Evolutionary conservation across 129 eudicot genomes (phyloP).

Genomic region (Helichrysum umbraculigerum): DNA sequence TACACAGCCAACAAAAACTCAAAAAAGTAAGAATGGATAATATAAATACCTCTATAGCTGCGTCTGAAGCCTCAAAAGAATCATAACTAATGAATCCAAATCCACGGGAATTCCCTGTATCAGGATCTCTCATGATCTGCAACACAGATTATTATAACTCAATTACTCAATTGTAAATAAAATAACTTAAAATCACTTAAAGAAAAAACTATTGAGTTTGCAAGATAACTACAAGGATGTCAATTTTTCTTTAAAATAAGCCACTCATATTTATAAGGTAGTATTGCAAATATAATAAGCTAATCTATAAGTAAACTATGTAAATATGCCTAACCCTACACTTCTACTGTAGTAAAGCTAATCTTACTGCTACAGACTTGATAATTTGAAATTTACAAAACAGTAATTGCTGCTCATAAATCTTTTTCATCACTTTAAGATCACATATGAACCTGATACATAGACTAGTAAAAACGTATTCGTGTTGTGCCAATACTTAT

Average conservation of each 20-base stretch:
- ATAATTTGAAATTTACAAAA: not conserved
- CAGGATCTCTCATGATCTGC: constrained; percentile 99
- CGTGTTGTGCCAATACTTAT: not conserved
- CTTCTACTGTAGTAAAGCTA: not conserved
- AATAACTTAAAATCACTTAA: not conserved
- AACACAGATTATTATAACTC: not conserved
- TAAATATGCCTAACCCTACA: not conserved
- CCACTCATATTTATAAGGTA: not conserved
- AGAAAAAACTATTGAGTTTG: not conserved
- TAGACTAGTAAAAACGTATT: not conserved
- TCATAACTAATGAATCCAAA: constrained; percentile 98
- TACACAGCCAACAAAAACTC: not conserved
- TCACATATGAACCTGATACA: not conserved
- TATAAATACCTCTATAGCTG: constrained; percentile 83
- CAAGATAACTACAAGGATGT: not conserved
- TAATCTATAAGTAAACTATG: not conserved
- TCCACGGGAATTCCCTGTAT: constrained; percentile 97
- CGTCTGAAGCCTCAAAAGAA: constrained; percentile 99
- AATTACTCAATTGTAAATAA: not conserved
- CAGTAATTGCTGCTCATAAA: not conserved
- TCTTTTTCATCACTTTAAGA: not conserved
- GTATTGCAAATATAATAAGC: not conserved
- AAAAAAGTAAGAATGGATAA: not conserved
- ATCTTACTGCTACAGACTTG: not conserved
- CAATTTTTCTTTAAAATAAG: not conserved